phyloP scores from a whole-genome alignment of 2,329 filamentous ascomycete genomes.

The Graphilbum fragrans region DNA sequence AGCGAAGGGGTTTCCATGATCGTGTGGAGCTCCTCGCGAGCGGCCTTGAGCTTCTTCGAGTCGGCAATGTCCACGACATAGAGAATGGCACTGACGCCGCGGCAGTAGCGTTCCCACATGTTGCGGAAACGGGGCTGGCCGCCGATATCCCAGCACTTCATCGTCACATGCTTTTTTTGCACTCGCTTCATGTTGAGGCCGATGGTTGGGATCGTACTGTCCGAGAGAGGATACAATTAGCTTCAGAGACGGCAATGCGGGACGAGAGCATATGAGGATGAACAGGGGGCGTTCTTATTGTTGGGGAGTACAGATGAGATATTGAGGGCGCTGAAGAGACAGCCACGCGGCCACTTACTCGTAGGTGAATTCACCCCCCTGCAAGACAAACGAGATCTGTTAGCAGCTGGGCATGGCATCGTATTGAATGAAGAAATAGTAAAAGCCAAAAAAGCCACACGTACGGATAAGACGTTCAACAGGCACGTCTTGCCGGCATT shows the following conservation, averaged over 20 bases:
- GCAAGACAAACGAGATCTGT: neutral
- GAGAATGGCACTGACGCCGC: conserved; percentile 92
- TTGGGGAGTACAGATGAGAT: too few relatives aligned
- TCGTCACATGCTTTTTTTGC: conserved; percentile 92
- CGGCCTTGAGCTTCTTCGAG: conserved; percentile 63
- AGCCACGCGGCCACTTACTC: conserved; percentile 81
- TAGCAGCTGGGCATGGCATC: neutral
- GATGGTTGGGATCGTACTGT: conserved; percentile 91
- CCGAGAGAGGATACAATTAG: conserved; percentile 7
- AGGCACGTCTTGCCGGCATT: conserved; percentile 97
- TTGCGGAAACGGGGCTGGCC: conserved; percentile 92
- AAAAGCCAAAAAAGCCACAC: conserved; percentile 19
- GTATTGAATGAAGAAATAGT: neutral
- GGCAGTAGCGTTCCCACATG: conserved; percentile 99
- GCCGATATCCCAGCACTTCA: conserved; percentile 98
- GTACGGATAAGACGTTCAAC: conserved; percentile 86
- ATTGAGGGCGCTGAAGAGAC: too few relatives aligned
- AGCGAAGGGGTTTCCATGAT: conserved; percentile 76
- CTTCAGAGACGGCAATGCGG: conserved; percentile 4
- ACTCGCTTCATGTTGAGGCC: conserved; percentile 99
- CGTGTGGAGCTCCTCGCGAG: conserved; percentile 83
- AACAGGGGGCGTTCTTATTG: too few relatives aligned
- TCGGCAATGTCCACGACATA: conserved; percentile 98
- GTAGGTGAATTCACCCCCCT: conserved; percentile 98
- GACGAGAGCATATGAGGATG: neutral